phyloP scores from a whole-genome alignment of 2,329 filamentous ascomycete genomes.

The Sarocladium kiliense region DNA sequence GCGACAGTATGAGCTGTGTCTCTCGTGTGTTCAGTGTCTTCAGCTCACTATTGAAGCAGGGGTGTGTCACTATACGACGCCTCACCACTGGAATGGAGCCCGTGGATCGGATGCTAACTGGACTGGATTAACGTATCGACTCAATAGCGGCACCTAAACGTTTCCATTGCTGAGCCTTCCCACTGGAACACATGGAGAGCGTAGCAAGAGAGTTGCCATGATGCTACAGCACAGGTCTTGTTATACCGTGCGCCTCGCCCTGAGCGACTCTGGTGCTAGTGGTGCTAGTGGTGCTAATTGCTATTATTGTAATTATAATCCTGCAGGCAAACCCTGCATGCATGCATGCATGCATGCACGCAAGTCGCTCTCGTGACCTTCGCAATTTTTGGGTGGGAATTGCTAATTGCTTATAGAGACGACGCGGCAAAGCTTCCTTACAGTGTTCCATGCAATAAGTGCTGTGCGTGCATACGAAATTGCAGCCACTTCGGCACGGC shows the following conservation, averaged over 20 bases:
- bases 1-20: no score
- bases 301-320: no score
- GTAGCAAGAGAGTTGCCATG: not conserved
- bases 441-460: not conserved
- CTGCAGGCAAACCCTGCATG: not conserved
- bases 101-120: not conserved
- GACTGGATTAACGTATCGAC: not conserved
- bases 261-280: no score
- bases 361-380: not conserved
- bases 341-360: not conserved
- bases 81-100: not conserved
- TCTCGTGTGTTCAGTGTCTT: not conserved
- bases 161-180: not conserved
- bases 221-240: no score
- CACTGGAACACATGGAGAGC: not conserved
- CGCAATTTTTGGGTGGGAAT: not conserved
- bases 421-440: not conserved
- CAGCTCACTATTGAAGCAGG: slow-evolving; percentile 1
- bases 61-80: not conserved
- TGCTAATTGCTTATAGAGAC: not conserved
- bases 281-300: no score
- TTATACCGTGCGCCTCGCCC: no score
- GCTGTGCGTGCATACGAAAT: not conserved
- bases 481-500: not conserved
- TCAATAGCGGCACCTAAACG: not conserved